A percentile compares a stretch with the other conserved stretches of the same genome.
Evolutionary conservation across 208 protist species (phyloP).

Genomic region (Trichomonas gallinae): DNA sequence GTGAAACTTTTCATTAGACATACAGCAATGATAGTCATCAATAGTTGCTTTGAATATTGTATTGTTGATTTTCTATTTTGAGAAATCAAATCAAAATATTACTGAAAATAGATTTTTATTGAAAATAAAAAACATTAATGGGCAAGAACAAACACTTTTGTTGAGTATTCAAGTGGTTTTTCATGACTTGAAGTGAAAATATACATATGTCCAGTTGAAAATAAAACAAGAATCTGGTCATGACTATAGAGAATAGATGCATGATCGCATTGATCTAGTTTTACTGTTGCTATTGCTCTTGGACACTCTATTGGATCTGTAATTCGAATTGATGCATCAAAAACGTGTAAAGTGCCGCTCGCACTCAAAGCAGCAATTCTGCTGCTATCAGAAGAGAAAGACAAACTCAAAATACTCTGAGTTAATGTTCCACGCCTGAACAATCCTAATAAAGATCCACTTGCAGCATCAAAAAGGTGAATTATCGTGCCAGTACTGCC

Average conservation of each 20-base stretch:
- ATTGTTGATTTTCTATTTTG: too few species aligned
- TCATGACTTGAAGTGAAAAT: not conserved
- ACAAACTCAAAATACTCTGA: slow-evolving; percentile 33
- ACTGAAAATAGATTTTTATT: not conserved
- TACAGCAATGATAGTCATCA: too few species aligned
- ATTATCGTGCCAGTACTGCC: slow-evolving; percentile 68
- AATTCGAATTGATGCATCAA: not conserved
- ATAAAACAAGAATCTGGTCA: not conserved
- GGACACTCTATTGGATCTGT: not conserved
- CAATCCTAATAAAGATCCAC: slow-evolving; percentile 51
- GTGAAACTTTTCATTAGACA: too few species aligned
- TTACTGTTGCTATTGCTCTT: not conserved
- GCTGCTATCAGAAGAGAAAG: slow-evolving; percentile 1
- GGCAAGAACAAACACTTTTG: not conserved
- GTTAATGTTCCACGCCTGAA: slow-evolving; percentile 56
- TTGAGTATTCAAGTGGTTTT: not conserved
- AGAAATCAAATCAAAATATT: too few species aligned
- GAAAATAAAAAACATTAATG: not conserved
- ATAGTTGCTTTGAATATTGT: too few species aligned
- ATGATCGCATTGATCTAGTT: not conserved
- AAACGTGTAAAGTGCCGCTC: slow-evolving; percentile 43
- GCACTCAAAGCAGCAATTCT: slow-evolving; percentile 33
- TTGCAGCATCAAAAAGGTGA: slow-evolving; percentile 62
- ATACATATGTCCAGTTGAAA: not conserved
- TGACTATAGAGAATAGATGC: not conserved